phyloP scores from a whole-genome alignment of 106 monocot species.

The Apostasia ramifera region DNA sequence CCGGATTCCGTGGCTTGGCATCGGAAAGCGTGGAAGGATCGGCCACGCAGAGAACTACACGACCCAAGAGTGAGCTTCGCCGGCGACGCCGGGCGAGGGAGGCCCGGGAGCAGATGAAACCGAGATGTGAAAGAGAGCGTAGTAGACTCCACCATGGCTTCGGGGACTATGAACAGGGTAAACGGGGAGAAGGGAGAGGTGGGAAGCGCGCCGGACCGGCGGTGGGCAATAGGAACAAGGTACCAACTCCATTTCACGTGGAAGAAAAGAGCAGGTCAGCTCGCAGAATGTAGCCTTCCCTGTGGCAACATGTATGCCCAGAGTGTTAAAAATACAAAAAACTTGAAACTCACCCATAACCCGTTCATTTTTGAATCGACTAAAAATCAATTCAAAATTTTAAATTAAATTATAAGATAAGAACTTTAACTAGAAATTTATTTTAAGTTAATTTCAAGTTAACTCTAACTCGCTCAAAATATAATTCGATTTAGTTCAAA shows the following conservation, averaged over 20 bases:
- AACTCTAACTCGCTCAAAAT: too few relatives aligned
- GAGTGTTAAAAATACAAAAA: too few relatives aligned
- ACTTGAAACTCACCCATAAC: too few relatives aligned
- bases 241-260: constrained; percentile 8
- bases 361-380: too few relatives aligned
- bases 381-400: too few relatives aligned
- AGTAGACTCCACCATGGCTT: constrained; percentile 7
- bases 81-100: background rate
- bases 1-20: constrained; percentile 24
- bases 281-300: background rate
- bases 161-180: background rate
- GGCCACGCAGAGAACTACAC: background rate
- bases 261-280: background rate
- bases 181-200: constrained; percentile 12
- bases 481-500: too few relatives aligned
- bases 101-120: constrained; percentile 2
- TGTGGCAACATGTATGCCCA: background rate
- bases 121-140: constrained; percentile 9
- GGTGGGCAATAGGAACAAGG: constrained; percentile 26
- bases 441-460: too few relatives aligned
- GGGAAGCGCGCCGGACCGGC: constrained; percentile 9
- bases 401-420: too few relatives aligned
- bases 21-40: constrained; percentile 12
- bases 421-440: too few relatives aligned
- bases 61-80: background rate